Percentiles rank a stretch among this genome's conserved stretches.
These are phyloP conservation scores for Amanita inopinata DNA, from an alignment of 768 basidiomycete genomes.

Conservation along the genomic window DNA sequence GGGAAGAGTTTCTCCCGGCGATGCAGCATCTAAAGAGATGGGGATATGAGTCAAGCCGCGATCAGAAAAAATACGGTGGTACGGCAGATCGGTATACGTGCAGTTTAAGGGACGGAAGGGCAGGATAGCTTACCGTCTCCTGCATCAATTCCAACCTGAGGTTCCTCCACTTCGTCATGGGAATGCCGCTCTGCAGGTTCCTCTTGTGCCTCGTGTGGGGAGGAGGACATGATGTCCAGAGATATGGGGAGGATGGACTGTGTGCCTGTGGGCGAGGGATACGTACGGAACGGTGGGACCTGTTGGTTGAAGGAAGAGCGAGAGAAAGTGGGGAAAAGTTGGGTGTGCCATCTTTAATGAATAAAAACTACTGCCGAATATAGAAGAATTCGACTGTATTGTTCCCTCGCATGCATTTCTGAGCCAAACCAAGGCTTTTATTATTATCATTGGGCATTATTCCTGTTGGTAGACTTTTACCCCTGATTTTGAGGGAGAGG, in stretches of 20 bases:
- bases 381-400: conserved; percentile 44
- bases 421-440: conserved; percentile 45
- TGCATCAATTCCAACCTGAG: conserved; percentile 27
- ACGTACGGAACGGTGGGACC: conserved; percentile 20
- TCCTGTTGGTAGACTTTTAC: conserved; percentile 40
- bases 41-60: conserved; percentile 15
- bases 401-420: conserved; percentile 60
- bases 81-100: conserved; percentile 1
- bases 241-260: conserved; percentile 19
- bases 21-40: conserved; percentile 26
- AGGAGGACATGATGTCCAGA: conserved; percentile 46
- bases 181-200: conserved; percentile 44
- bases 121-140: conserved; percentile 29
- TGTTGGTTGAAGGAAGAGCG: conserved; percentile 32
- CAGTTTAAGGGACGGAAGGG: conserved; percentile 12
- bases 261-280: conserved; percentile 18
- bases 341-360: conserved; percentile 66
- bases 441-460: conserved; percentile 38
- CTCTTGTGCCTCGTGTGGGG: conserved; percentile 42
- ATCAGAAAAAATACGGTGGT: conserved; percentile 28
- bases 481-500: conserved; percentile 53
- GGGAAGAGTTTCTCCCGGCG: conserved; percentile 22
- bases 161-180: conserved; percentile 50
- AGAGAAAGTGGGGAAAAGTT: conserved; percentile 55
- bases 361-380: conserved; percentile 58